These are phyloP conservation scores for Psilocybe azurescens DNA, from an alignment of 768 basidiomycete species.

Conservation along the genomic window DNA sequence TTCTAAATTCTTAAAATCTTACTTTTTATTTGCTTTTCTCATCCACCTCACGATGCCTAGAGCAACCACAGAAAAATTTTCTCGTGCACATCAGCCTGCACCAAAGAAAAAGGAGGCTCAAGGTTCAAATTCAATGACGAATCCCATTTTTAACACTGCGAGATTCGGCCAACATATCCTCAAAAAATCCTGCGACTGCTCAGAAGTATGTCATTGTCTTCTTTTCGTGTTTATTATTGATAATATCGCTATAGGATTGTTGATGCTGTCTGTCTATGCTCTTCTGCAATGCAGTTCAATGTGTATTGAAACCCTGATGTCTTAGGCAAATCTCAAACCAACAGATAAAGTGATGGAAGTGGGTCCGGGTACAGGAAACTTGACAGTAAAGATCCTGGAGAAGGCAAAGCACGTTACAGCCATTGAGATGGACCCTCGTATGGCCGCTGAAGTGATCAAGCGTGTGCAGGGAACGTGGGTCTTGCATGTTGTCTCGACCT, in stretches of 20 bases:
- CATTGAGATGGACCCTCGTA: conserved; percentile 97
- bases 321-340: conserved; percentile 86
- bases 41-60: conserved; percentile 62
- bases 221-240: conserved; percentile 12
- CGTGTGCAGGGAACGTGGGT: conserved; percentile 98
- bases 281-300: background rate
- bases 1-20: too few relatives aligned
- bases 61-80: conserved; percentile 78
- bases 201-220: conserved; percentile 67
- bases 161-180: conserved; percentile 98
- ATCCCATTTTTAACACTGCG: conserved; percentile 94
- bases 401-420: conserved; percentile 93
- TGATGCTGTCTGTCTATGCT: conserved; percentile 42
- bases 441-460: conserved; percentile 98
- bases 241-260: conserved; percentile 41
- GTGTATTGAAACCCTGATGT: conserved; percentile 6
- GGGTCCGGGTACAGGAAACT: conserved; percentile 96
- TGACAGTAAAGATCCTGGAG: conserved; percentile 92
- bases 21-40: too few relatives aligned
- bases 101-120: conserved; percentile 51
- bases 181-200: conserved; percentile 88
- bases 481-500: conserved; percentile 1
- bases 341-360: conserved; percentile 98
- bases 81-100: conserved; percentile 70
- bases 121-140: conserved; percentile 57